Conservation (phyloP, 2,329 filamentous ascomycete genomes). For the Orbilia brochopaga region DNA sequence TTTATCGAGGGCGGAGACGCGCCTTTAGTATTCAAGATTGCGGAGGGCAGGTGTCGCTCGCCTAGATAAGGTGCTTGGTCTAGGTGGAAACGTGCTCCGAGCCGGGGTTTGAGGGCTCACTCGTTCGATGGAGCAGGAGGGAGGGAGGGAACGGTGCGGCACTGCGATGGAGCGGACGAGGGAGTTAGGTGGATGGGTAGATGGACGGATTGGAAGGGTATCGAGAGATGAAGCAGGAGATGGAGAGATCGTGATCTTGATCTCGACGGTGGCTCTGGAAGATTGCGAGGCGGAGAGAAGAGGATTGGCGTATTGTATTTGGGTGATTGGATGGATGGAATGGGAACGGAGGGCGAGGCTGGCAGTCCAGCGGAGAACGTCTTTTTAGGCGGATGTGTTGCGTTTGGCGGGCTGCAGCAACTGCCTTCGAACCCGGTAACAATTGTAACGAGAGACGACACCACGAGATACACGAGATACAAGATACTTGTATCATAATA, state of each 20-base stretch:
- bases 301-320: not conserved
- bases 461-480: too few relatives aligned
- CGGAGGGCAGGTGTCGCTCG: conserved; percentile 1
- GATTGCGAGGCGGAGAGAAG: not conserved
- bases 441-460: too few relatives aligned
- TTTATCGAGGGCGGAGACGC: conserved; percentile 21
- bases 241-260: too few relatives aligned
- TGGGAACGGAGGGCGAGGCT: not conserved
- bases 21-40: conserved; percentile 35
- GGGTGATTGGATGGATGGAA: not conserved
- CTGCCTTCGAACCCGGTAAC: too few relatives aligned
- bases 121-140: too few relatives aligned
- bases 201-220: too few relatives aligned
- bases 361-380: not conserved
- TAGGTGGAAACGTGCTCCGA: conserved; percentile 10
- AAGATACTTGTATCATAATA: too few relatives aligned
- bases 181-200: too few relatives aligned
- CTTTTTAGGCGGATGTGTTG: not conserved
- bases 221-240: too few relatives aligned
- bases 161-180: not conserved
- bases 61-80: not conserved
- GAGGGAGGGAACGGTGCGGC: not conserved
- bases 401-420: too few relatives aligned
- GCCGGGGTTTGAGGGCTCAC: conserved; percentile 21
- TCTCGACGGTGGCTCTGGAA: not conserved